phyloP scores from a whole-genome alignment of 176 grass and related monocot species.

The Carex littledalei region DNA sequence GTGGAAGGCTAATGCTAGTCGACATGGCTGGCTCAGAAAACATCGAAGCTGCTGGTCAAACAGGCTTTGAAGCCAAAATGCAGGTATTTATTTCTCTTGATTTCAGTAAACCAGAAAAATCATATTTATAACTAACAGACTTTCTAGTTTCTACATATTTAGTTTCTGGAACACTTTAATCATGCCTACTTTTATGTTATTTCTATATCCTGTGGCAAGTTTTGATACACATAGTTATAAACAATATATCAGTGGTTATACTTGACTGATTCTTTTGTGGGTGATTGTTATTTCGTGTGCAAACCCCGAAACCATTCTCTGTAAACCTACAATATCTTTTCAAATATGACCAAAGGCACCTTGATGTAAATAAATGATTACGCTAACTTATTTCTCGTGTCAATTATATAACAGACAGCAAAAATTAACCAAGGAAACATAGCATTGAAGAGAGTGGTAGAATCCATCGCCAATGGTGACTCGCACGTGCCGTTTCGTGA shows the following conservation, averaged over 20 bases:
- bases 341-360: neutral
- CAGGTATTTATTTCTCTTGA: constrained; percentile 37
- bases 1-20: constrained; percentile 86
- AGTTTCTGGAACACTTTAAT: neutral
- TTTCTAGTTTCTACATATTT: neutral
- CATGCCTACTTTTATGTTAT: neutral
- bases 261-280: neutral
- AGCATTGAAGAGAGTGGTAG: constrained; percentile 85
- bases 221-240: neutral
- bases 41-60: constrained; percentile 89
- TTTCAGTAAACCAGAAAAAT: neutral
- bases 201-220: neutral
- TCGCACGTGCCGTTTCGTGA: constrained; percentile 94
- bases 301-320: neutral
- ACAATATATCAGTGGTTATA: neutral
- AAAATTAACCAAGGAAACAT: constrained; percentile 94
- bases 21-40: constrained; percentile 99
- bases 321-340: neutral
- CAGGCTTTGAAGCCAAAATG: constrained; percentile 92
- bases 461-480: constrained; percentile 85
- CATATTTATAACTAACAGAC: neutral
- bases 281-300: neutral
- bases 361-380: neutral
- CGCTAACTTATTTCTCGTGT: neutral
- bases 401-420: constrained; percentile 45